Percentiles rank a stretch among this genome's conserved stretches.
phyloP scores from a whole-genome alignment of 1,284 basidiomycete species.

The Microbotryum lychnidis-dioicae region DNA sequence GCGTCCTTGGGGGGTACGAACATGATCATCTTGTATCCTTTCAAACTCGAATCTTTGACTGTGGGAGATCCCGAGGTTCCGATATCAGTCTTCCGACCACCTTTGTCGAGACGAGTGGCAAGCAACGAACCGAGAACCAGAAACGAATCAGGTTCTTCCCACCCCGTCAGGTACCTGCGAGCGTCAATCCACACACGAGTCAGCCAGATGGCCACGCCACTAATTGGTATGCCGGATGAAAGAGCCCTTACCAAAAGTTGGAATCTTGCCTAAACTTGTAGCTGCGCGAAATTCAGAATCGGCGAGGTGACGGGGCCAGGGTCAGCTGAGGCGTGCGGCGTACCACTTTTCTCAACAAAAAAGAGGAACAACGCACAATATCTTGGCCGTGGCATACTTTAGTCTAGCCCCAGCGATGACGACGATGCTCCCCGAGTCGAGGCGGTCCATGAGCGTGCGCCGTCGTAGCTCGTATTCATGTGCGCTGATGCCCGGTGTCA shows the following conservation, averaged over 20 bases:
- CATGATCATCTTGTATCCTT: constrained; percentile 80
- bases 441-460: constrained; percentile 59
- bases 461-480: constrained; percentile 78
- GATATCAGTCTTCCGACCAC: background rate
- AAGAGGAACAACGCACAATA: constrained; percentile 43
- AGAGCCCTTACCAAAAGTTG: constrained; percentile 20
- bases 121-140: constrained; percentile 62
- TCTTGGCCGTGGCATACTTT: constrained; percentile 74
- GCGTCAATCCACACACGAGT: background rate
- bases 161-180: constrained; percentile 77
- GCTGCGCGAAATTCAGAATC: constrained; percentile 44
- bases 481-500: constrained; percentile 75
- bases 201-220: background rate
- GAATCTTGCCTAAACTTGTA: constrained; percentile 81
- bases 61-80: background rate
- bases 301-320: too few relatives aligned
- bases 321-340: too few relatives aligned
- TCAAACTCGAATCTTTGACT: constrained; percentile 39
- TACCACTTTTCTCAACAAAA: too few relatives aligned
- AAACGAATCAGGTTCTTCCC: constrained; percentile 85
- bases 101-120: too few relatives aligned
- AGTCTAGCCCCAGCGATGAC: constrained; percentile 71
- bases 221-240: background rate
- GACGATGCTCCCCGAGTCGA: constrained; percentile 70
- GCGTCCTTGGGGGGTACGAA: constrained; percentile 74